Base-by-base conservation (phyloP, 2,329 filamentous ascomycete species). In the Chrysosporium queenslandicum region DNA sequence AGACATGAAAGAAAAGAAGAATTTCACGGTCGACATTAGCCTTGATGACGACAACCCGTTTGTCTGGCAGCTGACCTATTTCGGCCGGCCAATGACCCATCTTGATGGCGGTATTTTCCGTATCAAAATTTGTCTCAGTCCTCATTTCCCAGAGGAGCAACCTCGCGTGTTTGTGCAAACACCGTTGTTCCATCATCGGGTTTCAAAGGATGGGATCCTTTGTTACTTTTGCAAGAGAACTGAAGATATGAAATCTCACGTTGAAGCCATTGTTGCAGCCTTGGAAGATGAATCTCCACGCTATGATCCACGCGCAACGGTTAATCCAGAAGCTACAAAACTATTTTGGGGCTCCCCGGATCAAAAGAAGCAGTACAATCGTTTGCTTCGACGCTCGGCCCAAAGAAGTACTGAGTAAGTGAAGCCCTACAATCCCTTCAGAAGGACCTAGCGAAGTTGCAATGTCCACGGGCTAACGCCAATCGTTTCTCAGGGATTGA, bases 61-160 rank as follows among this genome's bases (percentile, higher is more conserved):
- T 63, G 76, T 91, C 18, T 97, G 92, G 92, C 69, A 78, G 18
- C 67, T 97, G 55, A 92, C 87, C 1, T 90, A 95, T 65, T 94
- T 96, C 64, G 92, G 92, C 23, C 80, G 84, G 51, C 87, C 89
- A 0, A 94, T 92, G 85, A 94, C 89, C 4, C 89, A 94, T 59
- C 79, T 97, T 1, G 91, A 97, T 60, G 91, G 90, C 14, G 89
- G 91, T 1, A 78, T 97, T 55, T 91, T 97, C 72, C 81, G 80
- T 55, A 84, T 96, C 66, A 84, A 77, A 61, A 75, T 97, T 52
- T 76, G 76, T 61, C 83, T 97, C 61, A 94, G 88, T 61, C 83
- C 87, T 4, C 79, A 81, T 4, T 97, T 96, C 63, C 92, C 92
- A 0, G 81, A 87, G 37, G 87, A 94, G 60, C 87, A 95, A 61